phyloP scores from a whole-genome alignment of 2,329 filamentous ascomycete genomes.

The Seiridium unicorne region DNA sequence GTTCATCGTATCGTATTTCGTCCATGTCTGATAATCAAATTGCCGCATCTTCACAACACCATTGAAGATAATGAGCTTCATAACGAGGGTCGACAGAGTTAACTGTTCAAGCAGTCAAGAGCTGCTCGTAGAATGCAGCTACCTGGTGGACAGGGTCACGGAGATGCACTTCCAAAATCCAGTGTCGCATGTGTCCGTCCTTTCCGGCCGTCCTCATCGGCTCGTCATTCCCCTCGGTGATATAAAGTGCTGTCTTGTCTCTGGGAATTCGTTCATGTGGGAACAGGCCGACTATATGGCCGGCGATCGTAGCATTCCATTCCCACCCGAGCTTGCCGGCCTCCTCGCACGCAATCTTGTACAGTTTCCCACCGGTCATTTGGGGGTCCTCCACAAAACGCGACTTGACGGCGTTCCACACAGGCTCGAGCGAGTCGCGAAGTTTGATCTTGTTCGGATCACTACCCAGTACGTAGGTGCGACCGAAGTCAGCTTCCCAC shows the following conservation, averaged over 20 bases:
- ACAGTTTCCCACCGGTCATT: constrained; percentile 48
- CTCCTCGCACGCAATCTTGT: constrained; percentile 37
- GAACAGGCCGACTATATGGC: constrained; percentile 49
- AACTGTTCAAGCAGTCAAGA: constrained; percentile 20
- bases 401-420: constrained; percentile 43
- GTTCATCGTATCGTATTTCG: too few relatives aligned
- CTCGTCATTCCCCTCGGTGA: constrained; percentile 40
- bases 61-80: too few relatives aligned
- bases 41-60: too few relatives aligned
- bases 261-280: constrained; percentile 49
- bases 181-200: constrained; percentile 42
- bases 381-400: constrained; percentile 34
- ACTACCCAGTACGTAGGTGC: constrained; percentile 48
- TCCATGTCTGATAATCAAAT: too few relatives aligned
- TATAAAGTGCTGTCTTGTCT: constrained; percentile 43
- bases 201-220: constrained; percentile 35
- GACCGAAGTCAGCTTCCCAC: constrained; percentile 53
- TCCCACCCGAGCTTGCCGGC: constrained; percentile 38
- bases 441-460: constrained; percentile 43
- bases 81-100: too few relatives aligned
- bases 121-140: constrained; percentile 42
- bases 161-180: constrained; percentile 50
- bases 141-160: constrained; percentile 34
- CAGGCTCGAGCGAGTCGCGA: constrained; percentile 24
- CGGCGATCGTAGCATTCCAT: constrained; percentile 42